Percentiles rank a stretch among this genome's conserved stretches.
Evolutionary conservation across 2,329 filamentous ascomycete genomes (phyloP).

Genomic region (Sclerotinia trifoliorum): DNA sequence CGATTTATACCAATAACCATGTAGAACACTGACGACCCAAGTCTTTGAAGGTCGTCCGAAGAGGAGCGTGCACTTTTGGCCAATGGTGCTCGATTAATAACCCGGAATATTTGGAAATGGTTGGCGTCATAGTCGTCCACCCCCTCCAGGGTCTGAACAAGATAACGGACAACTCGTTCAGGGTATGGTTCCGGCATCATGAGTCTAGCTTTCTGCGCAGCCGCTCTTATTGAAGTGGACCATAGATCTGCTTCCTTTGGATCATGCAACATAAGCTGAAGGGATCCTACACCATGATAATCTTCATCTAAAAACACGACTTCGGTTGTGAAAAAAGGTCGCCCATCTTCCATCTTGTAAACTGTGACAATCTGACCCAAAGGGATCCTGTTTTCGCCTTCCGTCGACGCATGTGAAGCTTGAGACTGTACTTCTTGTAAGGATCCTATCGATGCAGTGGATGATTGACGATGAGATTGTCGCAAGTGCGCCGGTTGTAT

Average conservation of each 20-base stretch:
- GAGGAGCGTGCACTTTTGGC: constrained; percentile 56
- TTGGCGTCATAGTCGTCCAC: constrained; percentile 67
- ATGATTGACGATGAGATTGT: constrained; percentile 53
- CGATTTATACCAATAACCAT: constrained; percentile 68
- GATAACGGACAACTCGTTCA: constrained; percentile 60
- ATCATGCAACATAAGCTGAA: constrained; percentile 63
- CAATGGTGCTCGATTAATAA: constrained; percentile 60
- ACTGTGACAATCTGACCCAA: constrained; percentile 66
- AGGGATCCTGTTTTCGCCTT: constrained; percentile 54
- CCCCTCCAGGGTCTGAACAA: constrained; percentile 60
- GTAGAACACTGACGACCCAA: constrained; percentile 64
- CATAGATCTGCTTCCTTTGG: constrained; percentile 64
- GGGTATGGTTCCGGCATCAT: constrained; percentile 54
- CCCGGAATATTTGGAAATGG: constrained; percentile 67
- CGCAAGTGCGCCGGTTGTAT: constrained; percentile 47
- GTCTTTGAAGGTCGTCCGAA: constrained; percentile 64
- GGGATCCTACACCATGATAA: constrained; percentile 56
- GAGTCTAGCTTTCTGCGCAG: constrained; percentile 55
- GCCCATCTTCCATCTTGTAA: constrained; percentile 65
- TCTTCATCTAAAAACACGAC: constrained; percentile 68
- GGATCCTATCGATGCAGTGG: constrained; percentile 58
- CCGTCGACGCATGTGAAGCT: constrained; percentile 47
- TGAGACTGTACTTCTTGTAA: constrained; percentile 60
- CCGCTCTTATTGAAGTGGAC: constrained; percentile 60
- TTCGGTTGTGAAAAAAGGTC: constrained; percentile 65